Evolutionary conservation across 179 eudicot species (phyloP).

Genomic region (Nepenthes alata): DNA sequence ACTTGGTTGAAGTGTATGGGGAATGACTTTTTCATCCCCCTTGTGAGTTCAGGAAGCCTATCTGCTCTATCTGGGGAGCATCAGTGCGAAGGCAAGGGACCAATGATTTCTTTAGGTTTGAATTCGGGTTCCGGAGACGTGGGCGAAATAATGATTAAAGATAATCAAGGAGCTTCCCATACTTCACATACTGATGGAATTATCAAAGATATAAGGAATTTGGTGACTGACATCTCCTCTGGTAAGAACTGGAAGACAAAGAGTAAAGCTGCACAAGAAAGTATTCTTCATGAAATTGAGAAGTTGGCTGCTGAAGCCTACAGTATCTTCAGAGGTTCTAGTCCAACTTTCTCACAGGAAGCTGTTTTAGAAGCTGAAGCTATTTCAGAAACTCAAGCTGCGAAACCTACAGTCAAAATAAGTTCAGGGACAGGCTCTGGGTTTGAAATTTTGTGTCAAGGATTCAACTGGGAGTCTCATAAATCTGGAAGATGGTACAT

Average conservation of each 20-base stretch:
- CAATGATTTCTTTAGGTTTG: constrained; percentile 5
- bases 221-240: constrained; percentile 64
- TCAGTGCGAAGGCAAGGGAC: constrained; percentile 15
- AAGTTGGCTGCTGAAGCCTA: constrained; percentile 99
- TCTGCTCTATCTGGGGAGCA: constrained; percentile 10
- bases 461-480: constrained; percentile 97
- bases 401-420: constrained; percentile 25
- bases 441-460: constrained; percentile 84
- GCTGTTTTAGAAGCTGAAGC: constrained; percentile 25
- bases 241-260: constrained; percentile 48
- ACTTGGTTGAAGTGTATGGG: constrained; percentile 77
- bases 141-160: constrained; percentile 12
- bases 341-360: constrained; percentile 34
- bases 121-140: constrained; percentile 10
- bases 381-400: constrained; percentile 22
- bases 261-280: constrained; percentile 64
- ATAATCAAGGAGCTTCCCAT: constrained; percentile 31
- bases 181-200: constrained; percentile 48
- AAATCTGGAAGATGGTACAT: constrained; percentile 87
- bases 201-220: constrained; percentile 53
- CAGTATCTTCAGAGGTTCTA: constrained; percentile 61
- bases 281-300: constrained; percentile 81
- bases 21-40: constrained; percentile 64
- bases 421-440: constrained; percentile 87
- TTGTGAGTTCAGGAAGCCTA: constrained; percentile 25